phyloP scores from a whole-genome alignment of 306 rosid species.

The Malus sieversii region DNA sequence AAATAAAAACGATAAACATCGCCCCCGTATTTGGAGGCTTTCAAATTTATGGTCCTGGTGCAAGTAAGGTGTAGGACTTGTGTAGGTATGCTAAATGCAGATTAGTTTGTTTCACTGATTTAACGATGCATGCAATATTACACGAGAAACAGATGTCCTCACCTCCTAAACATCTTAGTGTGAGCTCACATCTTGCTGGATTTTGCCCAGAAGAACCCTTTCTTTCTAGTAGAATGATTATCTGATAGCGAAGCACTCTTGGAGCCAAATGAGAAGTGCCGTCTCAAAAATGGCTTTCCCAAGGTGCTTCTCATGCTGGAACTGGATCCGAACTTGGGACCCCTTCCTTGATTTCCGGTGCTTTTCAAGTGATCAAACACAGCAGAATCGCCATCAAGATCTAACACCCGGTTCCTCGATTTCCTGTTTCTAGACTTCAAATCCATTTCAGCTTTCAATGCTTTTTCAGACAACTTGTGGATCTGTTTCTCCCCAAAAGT shows the following conservation, averaged over 20 bases:
- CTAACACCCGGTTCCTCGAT: slow-evolving; percentile 53
- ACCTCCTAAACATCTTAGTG: slow-evolving; percentile 43
- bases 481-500: slow-evolving; percentile 72
- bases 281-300: slow-evolving; percentile 67
- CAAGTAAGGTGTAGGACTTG: not conserved
- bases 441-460: slow-evolving; percentile 67
- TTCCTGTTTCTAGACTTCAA: slow-evolving; percentile 54
- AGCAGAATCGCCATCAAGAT: slow-evolving; percentile 45
- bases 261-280: slow-evolving; percentile 83
- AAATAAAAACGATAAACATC: not conserved
- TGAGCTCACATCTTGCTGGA: slow-evolving; percentile 52
- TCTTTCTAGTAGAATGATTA: slow-evolving; percentile 51
- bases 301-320: slow-evolving; percentile 56
- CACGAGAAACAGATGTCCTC: slow-evolving; percentile 12
- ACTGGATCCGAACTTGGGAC: slow-evolving; percentile 47
- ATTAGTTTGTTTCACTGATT: slow-evolving; percentile 3
- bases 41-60: not conserved
- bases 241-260: slow-evolving; percentile 53
- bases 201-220: slow-evolving; percentile 92
- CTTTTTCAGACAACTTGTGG: slow-evolving; percentile 55
- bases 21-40: not conserved
- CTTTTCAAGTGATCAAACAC: slow-evolving; percentile 43
- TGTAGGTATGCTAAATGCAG: slow-evolving; percentile 7
- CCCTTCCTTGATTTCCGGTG: slow-evolving; percentile 37
- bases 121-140: slow-evolving; percentile 11